Evolutionary conservation across 2,329 filamentous ascomycete genomes (phyloP), one percentile per base, ranked within the genome.

Genomic region (Phyllosticta paracitricarpa): DNA sequence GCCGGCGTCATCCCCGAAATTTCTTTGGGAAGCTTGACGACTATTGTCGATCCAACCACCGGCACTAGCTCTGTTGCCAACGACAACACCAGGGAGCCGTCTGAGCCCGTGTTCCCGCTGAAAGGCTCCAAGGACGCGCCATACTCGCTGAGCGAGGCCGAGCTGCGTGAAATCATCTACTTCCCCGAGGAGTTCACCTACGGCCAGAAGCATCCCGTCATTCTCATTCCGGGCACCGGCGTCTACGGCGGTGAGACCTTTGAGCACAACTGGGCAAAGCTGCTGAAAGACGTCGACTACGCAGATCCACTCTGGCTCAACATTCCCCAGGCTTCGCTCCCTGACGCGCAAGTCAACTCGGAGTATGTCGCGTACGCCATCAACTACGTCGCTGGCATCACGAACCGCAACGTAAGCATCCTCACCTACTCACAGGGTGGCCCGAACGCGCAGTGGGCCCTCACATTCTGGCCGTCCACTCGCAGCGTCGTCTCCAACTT

Each of bases 281-380:
- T 84, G 0, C 70, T 83, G 9, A 67, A 71, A 2, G 71, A 73
- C 26, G 72, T 74, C 0, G 64, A 66, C 25, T 76, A 75, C 59
- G 78, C 73, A 17, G 80, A 83, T 64, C 76, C 79, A 0, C 76
- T 83, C 19, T 84, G 81, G 78, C 71, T 85, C 22, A 84, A 84
- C 65, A 74, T 84, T 14, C 81, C 82, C 0, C 70, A 70, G 1
- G 72, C 73, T 51, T 73, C 79, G 48, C 71, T 82, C 9, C 70
- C 65, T 24, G 81, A 85, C 62, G 75, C 74, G 0, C 82, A 84
- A 64, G 64, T 71, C 28, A 84, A 80, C 64, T 71, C 79, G 4
- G 82, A 84, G 67, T 83, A 81, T 65, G 77, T 82, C 51, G 80
- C 81, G 2, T 84, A 85, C 68, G 81, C 82, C 4, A 79, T 84